Evolutionary conservation across 306 rosid species (phyloP).

Genomic region (Pterocarpus santalinus): DNA sequence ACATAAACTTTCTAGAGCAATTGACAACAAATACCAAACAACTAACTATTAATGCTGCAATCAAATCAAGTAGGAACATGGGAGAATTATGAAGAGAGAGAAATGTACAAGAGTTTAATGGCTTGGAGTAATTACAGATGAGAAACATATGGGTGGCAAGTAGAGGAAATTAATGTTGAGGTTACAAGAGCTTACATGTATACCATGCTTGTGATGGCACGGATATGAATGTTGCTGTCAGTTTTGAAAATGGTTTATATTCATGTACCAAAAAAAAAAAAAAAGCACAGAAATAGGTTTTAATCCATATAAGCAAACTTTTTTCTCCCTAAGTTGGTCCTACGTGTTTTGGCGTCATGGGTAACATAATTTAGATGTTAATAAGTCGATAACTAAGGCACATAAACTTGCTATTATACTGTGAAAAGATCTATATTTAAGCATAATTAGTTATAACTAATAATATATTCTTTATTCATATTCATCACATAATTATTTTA

Average conservation of each 20-base stretch:
- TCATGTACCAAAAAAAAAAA: too few species aligned
- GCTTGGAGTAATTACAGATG: slow-evolving; percentile 40
- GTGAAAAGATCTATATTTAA: neutral
- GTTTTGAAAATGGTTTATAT: too few species aligned
- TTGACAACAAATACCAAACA: slow-evolving; percentile 68
- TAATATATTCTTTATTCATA: neutral
- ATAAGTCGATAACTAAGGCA: too few species aligned
- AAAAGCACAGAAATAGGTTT: neutral
- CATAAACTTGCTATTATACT: too few species aligned
- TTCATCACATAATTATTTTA: too few species aligned
- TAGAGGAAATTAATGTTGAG: slow-evolving; percentile 57
- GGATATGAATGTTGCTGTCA: slow-evolving; percentile 41
- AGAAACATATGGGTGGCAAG: slow-evolving; percentile 57
- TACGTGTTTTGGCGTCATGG: neutral
- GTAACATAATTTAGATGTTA: neutral
- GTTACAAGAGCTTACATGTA: slow-evolving; percentile 32
- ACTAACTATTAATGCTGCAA: slow-evolving; percentile 58
- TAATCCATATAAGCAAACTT: neutral
- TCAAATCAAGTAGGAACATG: slow-evolving; percentile 37
- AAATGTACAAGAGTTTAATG: slow-evolving; percentile 45
- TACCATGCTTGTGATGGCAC: slow-evolving; percentile 47
- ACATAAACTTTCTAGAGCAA: neutral
- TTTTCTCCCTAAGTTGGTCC: neutral
- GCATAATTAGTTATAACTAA: neutral
- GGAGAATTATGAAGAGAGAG: slow-evolving; percentile 63